Evolutionary conservation across 202 grass and related monocot species (phyloP).

Genomic region (Zoysia matrella): DNA sequence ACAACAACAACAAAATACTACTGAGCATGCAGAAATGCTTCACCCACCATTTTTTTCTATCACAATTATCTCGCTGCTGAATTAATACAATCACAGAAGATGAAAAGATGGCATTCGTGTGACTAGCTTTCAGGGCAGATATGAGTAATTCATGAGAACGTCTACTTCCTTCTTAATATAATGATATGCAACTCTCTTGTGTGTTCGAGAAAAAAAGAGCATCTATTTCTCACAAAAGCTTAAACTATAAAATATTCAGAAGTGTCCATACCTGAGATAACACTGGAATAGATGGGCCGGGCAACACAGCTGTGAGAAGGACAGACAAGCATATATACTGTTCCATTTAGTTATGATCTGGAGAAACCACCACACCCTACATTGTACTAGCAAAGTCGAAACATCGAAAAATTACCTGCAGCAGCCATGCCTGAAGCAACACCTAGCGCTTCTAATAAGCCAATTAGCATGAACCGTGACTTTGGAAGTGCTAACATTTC

Average conservation of each 20-base stretch:
- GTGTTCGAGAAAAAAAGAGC: too few species aligned
- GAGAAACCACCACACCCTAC: constrained; percentile 13
- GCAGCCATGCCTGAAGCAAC: constrained; percentile 93
- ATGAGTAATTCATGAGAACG: not conserved
- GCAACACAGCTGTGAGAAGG: constrained; percentile 67
- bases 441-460: constrained; percentile 76
- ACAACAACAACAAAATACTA: constrained; percentile 4
- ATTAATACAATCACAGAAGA: not conserved
- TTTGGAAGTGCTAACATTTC: constrained; percentile 94
- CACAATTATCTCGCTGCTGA: not conserved
- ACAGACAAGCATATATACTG: constrained; percentile 18
- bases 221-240: not conserved
- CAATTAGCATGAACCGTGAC: constrained; percentile 70
- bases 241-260: constrained; percentile 11
- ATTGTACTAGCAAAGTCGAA: not conserved
- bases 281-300: constrained; percentile 87
- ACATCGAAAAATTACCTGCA: constrained; percentile 54
- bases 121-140: not conserved
- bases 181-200: too few species aligned
- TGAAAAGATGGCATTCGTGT: not conserved
- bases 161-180: not conserved
- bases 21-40: not conserved
- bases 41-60: constrained; percentile 5
- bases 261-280: constrained; percentile 69
- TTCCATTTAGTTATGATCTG: not conserved